Base-by-base conservation (phyloP, 139 green algal genomes). In the Chlamydomonas eustigma region DNA sequence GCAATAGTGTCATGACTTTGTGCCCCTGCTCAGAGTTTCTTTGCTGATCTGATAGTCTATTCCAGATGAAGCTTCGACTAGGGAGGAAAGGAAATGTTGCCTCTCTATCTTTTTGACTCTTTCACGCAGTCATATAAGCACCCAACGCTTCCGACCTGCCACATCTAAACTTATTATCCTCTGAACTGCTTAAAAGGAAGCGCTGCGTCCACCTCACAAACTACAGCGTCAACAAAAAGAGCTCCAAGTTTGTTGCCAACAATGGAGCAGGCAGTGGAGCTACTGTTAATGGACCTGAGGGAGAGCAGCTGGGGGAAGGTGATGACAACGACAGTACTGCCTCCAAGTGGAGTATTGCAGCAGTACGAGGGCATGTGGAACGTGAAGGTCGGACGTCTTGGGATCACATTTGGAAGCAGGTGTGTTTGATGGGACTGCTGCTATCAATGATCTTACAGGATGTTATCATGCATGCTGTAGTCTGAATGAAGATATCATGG, bases 191-290 rank as follows among this genome's bases (percentile, higher is more conserved):
- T 50, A 12, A 34, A 32, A 84, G 75, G 63, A 80, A 89, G 51
- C 78, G 81, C 51, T 86, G 74, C 66, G 79, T 91, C 52, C 90
- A 94, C 75, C 81, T 94, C 31, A 94, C 90, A 18, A 94, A 94
- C 82, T 91, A 89, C 86, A 89, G 74, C 44, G 71, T 94, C 34
- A 94, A 93, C 82, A 89, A 85, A 28, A 86, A 86, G 52, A 58
- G 44, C 44, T 34, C 52, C 38, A 75, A 80, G 52, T 80, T 75
- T 38, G 52, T 50, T 37, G 73, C 66, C 35, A 74, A 44, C 64
- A 4, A 50, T 30, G 4, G 32, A 28, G 18, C 51, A 44, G 51
- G 3, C 1, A 12, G 39, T 2, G 50, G 63, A 64, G 36, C 63
- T 24, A 37, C 80, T 79, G 68, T 67, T 68, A 39, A 37, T 2